Conservation (phyloP, 78 protist species). For the Cavenderia fasciculata region DNA sequence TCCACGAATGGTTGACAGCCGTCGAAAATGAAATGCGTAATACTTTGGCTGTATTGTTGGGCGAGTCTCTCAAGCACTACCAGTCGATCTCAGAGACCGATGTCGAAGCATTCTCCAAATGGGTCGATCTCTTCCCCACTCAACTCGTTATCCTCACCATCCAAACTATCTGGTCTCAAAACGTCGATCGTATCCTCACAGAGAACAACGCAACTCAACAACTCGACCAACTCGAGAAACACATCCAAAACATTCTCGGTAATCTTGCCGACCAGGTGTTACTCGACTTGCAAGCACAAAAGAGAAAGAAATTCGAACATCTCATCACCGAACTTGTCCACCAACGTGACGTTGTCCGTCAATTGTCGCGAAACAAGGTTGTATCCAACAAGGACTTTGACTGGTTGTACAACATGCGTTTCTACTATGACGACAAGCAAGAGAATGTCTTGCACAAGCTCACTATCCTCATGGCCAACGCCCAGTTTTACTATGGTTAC, state of each 20-base stretch:
- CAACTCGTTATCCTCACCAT: conserved; percentile 86
- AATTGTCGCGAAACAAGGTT: conserved; percentile 19
- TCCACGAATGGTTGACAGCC: conserved; percentile 90
- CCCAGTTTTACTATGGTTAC: conserved; percentile 90
- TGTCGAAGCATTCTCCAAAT: conserved; percentile 22
- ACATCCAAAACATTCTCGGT: conserved; percentile 45
- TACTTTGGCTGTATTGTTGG: conserved; percentile 81
- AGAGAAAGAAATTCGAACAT: conserved; percentile 93
- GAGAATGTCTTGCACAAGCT: conserved; percentile 59
- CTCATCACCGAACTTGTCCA: conserved; percentile 96
- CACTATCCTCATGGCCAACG: conserved; percentile 93
- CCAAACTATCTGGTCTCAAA: conserved; percentile 65
- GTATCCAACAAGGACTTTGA: conserved; percentile 80
- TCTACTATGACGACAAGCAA: conserved; percentile 82
- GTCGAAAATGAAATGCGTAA: conserved; percentile 88
- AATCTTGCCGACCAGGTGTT: conserved; percentile 88
- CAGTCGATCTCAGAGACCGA: background rate
- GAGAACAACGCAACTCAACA: background rate
- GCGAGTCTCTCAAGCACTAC: conserved; percentile 34
- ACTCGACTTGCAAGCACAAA: conserved; percentile 54
- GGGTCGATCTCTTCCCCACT: conserved; percentile 89
- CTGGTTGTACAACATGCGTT: conserved; percentile 96
- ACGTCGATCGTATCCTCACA: conserved; percentile 1
- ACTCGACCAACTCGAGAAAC: conserved; percentile 9
- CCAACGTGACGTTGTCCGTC: conserved; percentile 90